These are phyloP conservation scores for Schizochytrium sp. DNA, from an alignment of 108 stramenopile species.

Conservation along the genomic window DNA sequence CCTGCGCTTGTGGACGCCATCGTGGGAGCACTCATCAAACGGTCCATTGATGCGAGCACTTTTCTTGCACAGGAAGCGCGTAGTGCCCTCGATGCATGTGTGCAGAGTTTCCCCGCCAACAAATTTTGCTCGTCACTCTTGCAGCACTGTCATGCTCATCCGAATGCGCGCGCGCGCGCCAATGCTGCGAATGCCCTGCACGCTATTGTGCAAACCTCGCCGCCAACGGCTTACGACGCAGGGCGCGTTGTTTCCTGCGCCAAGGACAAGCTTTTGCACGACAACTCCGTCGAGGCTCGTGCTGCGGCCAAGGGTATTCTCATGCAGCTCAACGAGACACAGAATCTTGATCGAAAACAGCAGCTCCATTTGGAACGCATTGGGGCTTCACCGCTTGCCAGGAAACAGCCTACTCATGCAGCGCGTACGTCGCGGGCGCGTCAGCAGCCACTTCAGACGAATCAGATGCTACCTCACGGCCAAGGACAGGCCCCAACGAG, in stretches of 20 bases:
- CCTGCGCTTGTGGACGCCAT: neutral
- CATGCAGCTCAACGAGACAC: neutral
- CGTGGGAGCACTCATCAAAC: neutral
- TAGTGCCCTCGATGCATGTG: neutral
- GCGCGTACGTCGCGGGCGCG: neutral
- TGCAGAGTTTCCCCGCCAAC: neutral
- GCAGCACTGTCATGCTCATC: neutral
- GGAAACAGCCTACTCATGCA: neutral
- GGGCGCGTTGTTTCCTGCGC: neutral
- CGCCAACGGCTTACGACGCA: neutral
- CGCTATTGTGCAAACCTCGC: neutral
- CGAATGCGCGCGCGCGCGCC: neutral
- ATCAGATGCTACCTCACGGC: neutral
- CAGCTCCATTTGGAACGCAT: neutral
- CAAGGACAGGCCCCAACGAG: no score
- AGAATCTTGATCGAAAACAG: constrained; percentile 1
- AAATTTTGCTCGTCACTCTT: neutral
- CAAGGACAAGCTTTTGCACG: constrained; percentile 16
- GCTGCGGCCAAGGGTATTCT: neutral
- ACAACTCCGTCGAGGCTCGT: neutral
- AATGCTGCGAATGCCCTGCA: neutral
- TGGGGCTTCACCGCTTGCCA: neutral
- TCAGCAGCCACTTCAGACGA: neutral
- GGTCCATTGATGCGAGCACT: neutral
- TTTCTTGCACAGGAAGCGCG: neutral